Base-by-base conservation (phyloP, 306 rosid species). In the Senna siamea region DNA sequence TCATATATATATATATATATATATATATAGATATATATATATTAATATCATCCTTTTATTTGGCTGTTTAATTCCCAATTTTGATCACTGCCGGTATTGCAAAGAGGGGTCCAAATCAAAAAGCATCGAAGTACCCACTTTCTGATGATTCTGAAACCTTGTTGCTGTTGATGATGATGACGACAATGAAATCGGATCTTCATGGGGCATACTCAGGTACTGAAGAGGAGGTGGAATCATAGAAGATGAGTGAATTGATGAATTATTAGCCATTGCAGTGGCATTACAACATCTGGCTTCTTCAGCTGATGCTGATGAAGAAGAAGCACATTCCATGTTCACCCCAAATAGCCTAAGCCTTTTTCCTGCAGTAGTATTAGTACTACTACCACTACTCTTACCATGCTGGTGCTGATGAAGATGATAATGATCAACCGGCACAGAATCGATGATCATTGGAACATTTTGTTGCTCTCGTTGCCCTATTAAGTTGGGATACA, bases 321-420 rank as follows among this genome's bases (percentile, higher is more conserved):
- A 77, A 73, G 91, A 81, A 58, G 59, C 81, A 78, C 83, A 91
- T 72, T 91, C 95, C 95, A 91, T 91, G 87, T 91, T 89, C 64
- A 91, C 97, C 50, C 97, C 97, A 73, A 91, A 91, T 26, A 91
- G 88, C 78, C 97, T 85, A 11, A 91, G 83, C 40, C 83, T 63
- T 62, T 85, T 90, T 0, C 68, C 75, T 53, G 79, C 73, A n/a
- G 78, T n/a, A 40, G 47, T 22, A 37, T 37, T 35, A 20, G 26
- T 48, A 77, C 5, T 30, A 40, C 3, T n/a, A 28, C 37, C 32
- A 44, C 52, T 38, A 61, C 28, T 68, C 30, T 53, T 77, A 20
- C 62, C 60, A 75, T 41, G 67, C 11, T 77, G 64, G 3, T 32
- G 50, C 1, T 64, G 56, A 43, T 41, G 34, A 5, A 2, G 0